Evolutionary conservation across 306 rosid genomes (phyloP).

Genomic region (Begonia masoniana): DNA sequence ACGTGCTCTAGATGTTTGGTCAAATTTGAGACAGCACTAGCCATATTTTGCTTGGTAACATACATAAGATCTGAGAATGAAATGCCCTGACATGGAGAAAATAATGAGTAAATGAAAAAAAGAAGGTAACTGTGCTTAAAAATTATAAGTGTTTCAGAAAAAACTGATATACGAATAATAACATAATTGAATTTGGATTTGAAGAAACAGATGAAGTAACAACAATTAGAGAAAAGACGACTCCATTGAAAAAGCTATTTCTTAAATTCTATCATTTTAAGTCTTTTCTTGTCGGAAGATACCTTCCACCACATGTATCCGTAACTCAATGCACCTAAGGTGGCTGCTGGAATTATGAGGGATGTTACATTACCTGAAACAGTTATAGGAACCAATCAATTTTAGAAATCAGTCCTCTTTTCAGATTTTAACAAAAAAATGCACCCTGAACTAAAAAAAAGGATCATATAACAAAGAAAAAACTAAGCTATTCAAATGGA

Average conservation of each 20-base stretch:
- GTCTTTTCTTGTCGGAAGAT: neutral
- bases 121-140: neutral
- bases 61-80: conserved; percentile 90
- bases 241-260: conserved; percentile 6
- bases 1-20: conserved; percentile 74
- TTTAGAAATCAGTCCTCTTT: too few species aligned
- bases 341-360: conserved; percentile 66
- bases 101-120: neutral
- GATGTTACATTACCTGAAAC: conserved; percentile 56
- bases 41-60: conserved; percentile 80
- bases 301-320: conserved; percentile 99
- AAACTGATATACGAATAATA: neutral
- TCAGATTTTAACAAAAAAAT: too few species aligned
- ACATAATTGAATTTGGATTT: too few species aligned
- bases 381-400: too few species aligned
- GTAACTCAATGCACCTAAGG: conserved; percentile 73
- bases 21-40: conserved; percentile 70
- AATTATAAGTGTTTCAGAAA: neutral
- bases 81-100: conserved; percentile 39
- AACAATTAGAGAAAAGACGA: neutral
- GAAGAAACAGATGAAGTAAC: neutral
- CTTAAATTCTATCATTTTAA: neutral
- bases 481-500: too few species aligned
- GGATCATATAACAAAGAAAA: too few species aligned
- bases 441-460: too few species aligned